Percentiles rank a stretch among this genome's conserved stretches.
Evolutionary conservation across 1,139 yeast genomes (phyloP).

Genomic region (Debaryomyces robertsiae): DNA sequence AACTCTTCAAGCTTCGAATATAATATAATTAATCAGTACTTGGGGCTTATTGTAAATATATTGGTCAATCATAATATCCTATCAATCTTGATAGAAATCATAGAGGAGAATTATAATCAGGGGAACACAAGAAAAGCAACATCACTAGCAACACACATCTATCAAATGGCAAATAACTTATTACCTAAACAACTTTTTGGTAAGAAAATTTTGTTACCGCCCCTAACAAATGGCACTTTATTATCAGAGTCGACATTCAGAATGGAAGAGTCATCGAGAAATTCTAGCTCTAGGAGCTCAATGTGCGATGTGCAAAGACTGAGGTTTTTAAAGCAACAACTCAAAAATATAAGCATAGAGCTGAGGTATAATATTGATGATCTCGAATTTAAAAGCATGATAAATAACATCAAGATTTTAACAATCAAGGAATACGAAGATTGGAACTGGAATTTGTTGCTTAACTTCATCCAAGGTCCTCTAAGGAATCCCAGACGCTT

Average conservation of each 20-base stretch:
- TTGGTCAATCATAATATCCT: conserved; percentile 60
- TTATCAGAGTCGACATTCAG: conserved; percentile 11
- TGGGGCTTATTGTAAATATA: conserved; percentile 57
- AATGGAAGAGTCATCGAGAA: conserved; percentile 15
- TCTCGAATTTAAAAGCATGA: conserved; percentile 62
- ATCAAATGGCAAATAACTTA: conserved; percentile 54
- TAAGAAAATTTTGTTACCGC: conserved; percentile 19
- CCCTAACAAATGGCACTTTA: conserved; percentile 5
- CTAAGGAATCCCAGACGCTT: conserved; percentile 67
- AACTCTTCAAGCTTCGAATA: conserved; percentile 17
- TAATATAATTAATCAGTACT: conserved; percentile 55
- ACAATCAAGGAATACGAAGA: conserved; percentile 76
- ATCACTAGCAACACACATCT: conserved; percentile 62
- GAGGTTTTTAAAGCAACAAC: conserved; percentile 29
- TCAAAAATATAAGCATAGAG: conserved; percentile 45
- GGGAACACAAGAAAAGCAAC: conserved; percentile 61
- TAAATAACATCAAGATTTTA: conserved; percentile 69
- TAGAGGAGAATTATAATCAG: conserved; percentile 50
- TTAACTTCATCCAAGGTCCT: conserved; percentile 78
- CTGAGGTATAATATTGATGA: conserved; percentile 67
- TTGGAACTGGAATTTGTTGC: conserved; percentile 86
- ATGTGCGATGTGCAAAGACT: conserved; percentile 19
- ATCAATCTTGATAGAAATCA: conserved; percentile 47
- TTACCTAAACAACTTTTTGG: conserved; percentile 45
- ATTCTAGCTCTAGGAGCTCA: conserved; percentile 13